Evolutionary conservation across 768 basidiomycete genomes (phyloP), one percentile per base, ranked within the genome.

Genomic region (Hericium erinaceus): DNA sequence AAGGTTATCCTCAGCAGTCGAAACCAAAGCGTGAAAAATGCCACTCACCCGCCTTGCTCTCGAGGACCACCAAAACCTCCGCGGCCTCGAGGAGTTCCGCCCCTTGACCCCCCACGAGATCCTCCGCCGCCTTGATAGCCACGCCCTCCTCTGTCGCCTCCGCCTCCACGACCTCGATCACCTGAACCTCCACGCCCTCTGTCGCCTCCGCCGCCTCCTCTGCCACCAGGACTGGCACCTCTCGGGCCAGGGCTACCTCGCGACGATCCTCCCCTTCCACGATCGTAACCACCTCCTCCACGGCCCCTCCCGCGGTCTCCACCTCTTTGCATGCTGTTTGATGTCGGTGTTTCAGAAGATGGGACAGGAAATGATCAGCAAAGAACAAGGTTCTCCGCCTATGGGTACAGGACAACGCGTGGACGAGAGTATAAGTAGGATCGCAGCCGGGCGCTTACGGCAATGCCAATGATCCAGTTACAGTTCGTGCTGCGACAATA

Each of bases 31-130:
- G 51, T 33, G 13, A 24, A 48, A 46, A 48, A 38, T 46, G 55
- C 16, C n/a, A 66, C 74, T 56, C 63, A 76, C 76, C 77, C 78
- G 62, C 74, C 75, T 55, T 67, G 70, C 56, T 72, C 74, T 57
- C 69, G 60, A n/a, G 65, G 67, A 60, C 63, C 37, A 2, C 66
- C 67, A 18, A 68, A 63, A 20, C 63, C 48, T 16, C 65, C 60
- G 18, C 68, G 61, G 55, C 71, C 39, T 46, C 48, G 59, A 39
- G 44, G 5, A n/a, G 39, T 18, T 18, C 26, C 11, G 3, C 54
- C 54, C 18, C 64, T 50, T 16, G 62, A 52, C 24, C 64, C 51
- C 22, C 57, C 57, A 53, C 60, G 74, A n/a, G 74, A 67, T 22
- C 65, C 64, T 16, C 66, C 61, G 41, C 50, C 20, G 26, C 57